Conservation (phyloP, 148 eudicot genomes). For the Chenopodium formosanum region DNA sequence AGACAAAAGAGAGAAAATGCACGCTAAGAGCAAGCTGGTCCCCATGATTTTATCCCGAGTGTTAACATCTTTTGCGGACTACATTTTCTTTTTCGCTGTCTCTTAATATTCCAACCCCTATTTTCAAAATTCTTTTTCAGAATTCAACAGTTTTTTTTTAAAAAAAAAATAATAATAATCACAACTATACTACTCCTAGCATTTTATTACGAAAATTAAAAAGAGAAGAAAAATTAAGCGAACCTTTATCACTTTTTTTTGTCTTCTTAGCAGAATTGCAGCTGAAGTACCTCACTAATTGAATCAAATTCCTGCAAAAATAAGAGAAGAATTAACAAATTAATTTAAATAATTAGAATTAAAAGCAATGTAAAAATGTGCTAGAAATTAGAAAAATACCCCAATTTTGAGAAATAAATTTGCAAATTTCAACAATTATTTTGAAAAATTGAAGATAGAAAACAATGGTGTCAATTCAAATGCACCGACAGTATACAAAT, state of each 20-base stretch:
- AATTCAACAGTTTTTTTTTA: too few relatives aligned
- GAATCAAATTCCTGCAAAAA: constrained; percentile 1
- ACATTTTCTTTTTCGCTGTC: not conserved
- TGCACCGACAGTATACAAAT: not conserved
- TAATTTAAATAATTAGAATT: too few relatives aligned
- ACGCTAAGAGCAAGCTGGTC: constrained; percentile 9
- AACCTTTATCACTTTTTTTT: not conserved
- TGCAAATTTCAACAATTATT: too few relatives aligned
- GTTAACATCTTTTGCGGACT: not conserved
- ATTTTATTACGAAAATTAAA: not conserved
- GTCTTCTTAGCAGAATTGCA: constrained; percentile 2
- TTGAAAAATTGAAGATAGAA: too few relatives aligned
- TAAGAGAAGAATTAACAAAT: too few relatives aligned
- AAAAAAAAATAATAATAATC: too few relatives aligned
- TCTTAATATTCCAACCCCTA: not conserved
- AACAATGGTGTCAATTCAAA: not conserved
- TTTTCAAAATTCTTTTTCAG: not conserved
- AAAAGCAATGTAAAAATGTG: not conserved
- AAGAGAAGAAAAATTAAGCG: not conserved
- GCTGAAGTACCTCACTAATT: not conserved
- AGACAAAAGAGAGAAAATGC: not conserved
- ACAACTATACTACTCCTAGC: not conserved
- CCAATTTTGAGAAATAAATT: not conserved
- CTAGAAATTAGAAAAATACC: not conserved
- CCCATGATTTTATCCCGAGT: constrained; percentile 1